Base-by-base conservation (phyloP, 179 eudicot species). In the Corrigiola litoralis region DNA sequence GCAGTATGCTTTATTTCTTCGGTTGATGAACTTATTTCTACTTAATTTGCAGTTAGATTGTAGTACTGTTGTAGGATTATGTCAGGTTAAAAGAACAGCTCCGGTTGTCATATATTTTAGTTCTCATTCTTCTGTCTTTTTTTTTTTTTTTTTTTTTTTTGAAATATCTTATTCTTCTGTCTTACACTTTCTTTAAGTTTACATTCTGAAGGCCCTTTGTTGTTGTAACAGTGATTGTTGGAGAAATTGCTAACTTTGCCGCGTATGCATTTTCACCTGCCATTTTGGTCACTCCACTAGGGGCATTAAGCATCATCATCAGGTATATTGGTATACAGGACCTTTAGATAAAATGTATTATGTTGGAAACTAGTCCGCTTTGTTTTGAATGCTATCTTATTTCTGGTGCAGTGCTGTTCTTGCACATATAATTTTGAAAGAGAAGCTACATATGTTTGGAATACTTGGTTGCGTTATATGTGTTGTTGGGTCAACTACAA, bases 241-340 rank as follows among this genome's bases (percentile, higher is more conserved):
- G 94, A 56, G 96, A 89, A 78, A 77, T 85, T 52, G 96, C 94
- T 44, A 89, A 89, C 74, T 89, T 89, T 77, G 96, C 94, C 17
- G 96, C 96, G 34, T 89, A 89, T 78, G 96, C 96, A 66, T 89
- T 89, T 83, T 86, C 96, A 41, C 96, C 96, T 34, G 94, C 96
- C 47, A 81, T 89, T 71, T 75, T 89, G 50, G 96, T 89, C 53
- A 89, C 94, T 48, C 96, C 96, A 57, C 89, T 89, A 77, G 96
- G 96, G 68, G 96, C 96, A 34, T 85, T 89, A 63, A 89, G 96
- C 73, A 87, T 89, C 61, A 89, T 89, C 68, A 81, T 89, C 74
- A 89, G 96, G 96, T 74, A 76, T 57, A 78, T 18, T 52, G 41
- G 28, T 13, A 50, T 51, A 6, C 17, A 54, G 6, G 1, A 0